Conservation (phyloP, 2,329 filamentous ascomycete species). For the Calonectria montana region DNA sequence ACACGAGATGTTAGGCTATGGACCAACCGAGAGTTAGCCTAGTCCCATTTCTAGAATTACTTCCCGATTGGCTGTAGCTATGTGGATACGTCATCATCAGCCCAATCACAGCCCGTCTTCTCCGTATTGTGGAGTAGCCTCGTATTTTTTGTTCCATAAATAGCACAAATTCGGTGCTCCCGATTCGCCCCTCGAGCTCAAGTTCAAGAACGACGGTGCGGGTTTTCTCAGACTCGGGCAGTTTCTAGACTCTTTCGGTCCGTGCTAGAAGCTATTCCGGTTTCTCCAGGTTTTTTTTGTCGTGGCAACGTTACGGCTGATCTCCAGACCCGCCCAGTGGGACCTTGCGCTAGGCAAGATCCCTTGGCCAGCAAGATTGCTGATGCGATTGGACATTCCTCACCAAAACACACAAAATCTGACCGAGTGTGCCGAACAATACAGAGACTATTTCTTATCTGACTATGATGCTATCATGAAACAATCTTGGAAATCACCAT, state of each 20-base stretch:
- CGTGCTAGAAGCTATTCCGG: not conserved
- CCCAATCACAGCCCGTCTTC: not conserved
- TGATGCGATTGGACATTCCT: not conserved
- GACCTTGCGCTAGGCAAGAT: not conserved
- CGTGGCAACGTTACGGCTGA: not conserved
- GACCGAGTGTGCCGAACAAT: not conserved
- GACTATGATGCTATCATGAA: not conserved
- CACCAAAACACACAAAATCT: not conserved
- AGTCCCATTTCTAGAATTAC: not conserved
- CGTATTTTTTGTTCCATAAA: constrained; percentile 1
- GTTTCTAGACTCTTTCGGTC: not conserved
- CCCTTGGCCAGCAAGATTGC: not conserved
- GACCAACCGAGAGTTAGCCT: not conserved
- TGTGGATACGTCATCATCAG: not conserved
- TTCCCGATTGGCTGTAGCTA: not conserved
- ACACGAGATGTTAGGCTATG: not conserved
- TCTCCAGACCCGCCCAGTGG: not conserved
- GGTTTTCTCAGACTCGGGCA: not conserved
- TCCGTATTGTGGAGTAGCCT: not conserved
- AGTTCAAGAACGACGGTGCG: not conserved
- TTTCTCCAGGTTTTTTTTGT: not conserved
- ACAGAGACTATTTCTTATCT: not conserved
- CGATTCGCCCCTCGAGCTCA: not conserved
- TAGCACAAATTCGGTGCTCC: not conserved
- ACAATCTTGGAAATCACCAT: too few species aligned